phyloP scores from a whole-genome alignment of 2,329 filamentous ascomycete species.

The Periconia macrospinosa region DNA sequence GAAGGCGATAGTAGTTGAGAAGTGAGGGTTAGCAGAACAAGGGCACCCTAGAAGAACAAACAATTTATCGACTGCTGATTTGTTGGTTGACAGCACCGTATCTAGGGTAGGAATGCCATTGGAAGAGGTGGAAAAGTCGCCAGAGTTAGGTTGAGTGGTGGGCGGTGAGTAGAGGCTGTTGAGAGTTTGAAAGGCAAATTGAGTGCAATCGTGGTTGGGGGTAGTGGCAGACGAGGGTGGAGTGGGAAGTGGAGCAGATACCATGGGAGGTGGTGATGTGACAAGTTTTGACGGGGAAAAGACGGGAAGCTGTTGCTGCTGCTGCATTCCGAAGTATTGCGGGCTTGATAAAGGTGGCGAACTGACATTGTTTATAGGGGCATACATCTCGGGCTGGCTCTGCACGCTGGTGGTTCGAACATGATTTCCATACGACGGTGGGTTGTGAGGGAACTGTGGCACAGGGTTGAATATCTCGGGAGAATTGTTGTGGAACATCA shows the following conservation, averaged over 20 bases:
- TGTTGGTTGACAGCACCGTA: constrained; percentile 35
- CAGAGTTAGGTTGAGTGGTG: constrained; percentile 22
- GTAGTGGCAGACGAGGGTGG: constrained; percentile 25
- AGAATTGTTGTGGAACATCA: constrained; percentile 29
- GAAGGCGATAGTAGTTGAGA: constrained; percentile 40
- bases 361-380: constrained; percentile 25
- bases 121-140: constrained; percentile 28
- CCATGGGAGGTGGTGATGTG: constrained; percentile 27
- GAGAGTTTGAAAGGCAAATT: constrained; percentile 39
- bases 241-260: constrained; percentile 31
- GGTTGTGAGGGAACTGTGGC: constrained; percentile 24
- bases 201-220: constrained; percentile 38
- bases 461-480: constrained; percentile 30
- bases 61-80: constrained; percentile 37
- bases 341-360: constrained; percentile 27
- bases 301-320: constrained; percentile 25
- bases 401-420: constrained; percentile 30
- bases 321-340: constrained; percentile 26
- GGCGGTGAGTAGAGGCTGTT: constrained; percentile 38
- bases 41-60: constrained; percentile 34
- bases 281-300: constrained; percentile 26
- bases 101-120: constrained; percentile 34
- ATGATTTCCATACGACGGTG: constrained; percentile 26
- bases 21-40: constrained; percentile 41
- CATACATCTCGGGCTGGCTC: constrained; percentile 36